A percentile compares a stretch with the other conserved stretches of the same genome.
These are phyloP conservation scores for Pholiota conissans DNA, from an alignment of 768 basidiomycete species.

Conservation along the genomic window DNA sequence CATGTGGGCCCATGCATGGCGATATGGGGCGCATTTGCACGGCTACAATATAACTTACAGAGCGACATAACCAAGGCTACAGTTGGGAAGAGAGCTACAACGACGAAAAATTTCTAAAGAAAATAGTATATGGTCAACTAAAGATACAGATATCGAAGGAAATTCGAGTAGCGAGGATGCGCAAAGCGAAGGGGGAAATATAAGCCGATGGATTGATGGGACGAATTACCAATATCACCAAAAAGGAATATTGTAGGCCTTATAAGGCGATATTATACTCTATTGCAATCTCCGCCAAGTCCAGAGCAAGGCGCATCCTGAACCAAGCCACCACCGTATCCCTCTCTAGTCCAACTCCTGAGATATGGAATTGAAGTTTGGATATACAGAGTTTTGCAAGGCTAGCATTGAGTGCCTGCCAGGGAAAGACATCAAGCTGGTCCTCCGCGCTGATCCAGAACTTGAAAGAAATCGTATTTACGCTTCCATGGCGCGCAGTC, in stretches of 20 bases:
- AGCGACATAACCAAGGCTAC: no score
- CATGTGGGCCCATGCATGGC: no score
- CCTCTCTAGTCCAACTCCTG: slow-evolving; percentile 29
- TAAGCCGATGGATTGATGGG: neutral
- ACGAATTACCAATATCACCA: neutral
- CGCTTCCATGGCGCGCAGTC: slow-evolving; percentile 18
- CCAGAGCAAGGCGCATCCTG: slow-evolving; percentile 17
- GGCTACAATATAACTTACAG: no score
- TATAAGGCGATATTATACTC: slow-evolving; percentile 13
- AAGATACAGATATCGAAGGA: no score
- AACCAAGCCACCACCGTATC: slow-evolving; percentile 28
- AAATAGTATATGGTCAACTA: no score
- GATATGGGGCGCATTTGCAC: no score
- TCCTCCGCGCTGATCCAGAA: slow-evolving; percentile 34
- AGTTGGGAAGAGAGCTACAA: no score
- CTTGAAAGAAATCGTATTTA: slow-evolving; percentile 24
- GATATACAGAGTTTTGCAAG: slow-evolving; percentile 19
- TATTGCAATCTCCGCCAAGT: slow-evolving; percentile 1
- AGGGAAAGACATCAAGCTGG: slow-evolving; percentile 32
- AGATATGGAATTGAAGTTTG: slow-evolving; percentile 25
- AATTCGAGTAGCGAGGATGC: no score
- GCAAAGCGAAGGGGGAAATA: no score
- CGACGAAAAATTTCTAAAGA: no score
- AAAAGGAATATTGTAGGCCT: neutral
- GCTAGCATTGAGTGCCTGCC: slow-evolving; percentile 24